phyloP scores from a whole-genome alignment of 169 alveolate genomes.

The Theileria equi region DNA sequence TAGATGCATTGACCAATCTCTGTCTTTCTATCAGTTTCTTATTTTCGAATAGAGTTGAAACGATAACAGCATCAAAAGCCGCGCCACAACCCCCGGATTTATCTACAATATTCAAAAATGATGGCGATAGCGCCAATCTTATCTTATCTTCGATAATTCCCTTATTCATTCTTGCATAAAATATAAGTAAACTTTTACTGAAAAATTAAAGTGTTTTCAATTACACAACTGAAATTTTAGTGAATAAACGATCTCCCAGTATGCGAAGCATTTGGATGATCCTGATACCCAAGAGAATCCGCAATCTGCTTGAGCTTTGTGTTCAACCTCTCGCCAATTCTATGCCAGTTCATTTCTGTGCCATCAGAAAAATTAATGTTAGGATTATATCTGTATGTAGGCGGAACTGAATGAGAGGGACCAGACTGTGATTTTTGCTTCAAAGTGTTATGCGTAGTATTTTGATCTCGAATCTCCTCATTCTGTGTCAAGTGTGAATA shows the following conservation, averaged over 20 bases:
- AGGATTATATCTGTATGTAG: too few species aligned
- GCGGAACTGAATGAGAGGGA: too few species aligned
- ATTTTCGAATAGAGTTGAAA: slow-evolving; percentile 70
- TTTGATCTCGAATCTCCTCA: too few species aligned
- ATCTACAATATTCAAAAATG: slow-evolving; percentile 74
- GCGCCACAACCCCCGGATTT: slow-evolving; percentile 83
- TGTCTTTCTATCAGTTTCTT: slow-evolving; percentile 78
- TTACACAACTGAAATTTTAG: background rate
- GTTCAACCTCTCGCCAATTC: slow-evolving; percentile 38
- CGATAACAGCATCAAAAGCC: slow-evolving; percentile 76
- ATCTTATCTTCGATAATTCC: slow-evolving; percentile 74
- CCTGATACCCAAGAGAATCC: slow-evolving; percentile 4
- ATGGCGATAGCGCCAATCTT: slow-evolving; percentile 72
- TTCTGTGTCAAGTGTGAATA: too few species aligned
- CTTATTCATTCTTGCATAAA: slow-evolving; percentile 9
- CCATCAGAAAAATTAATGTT: too few species aligned
- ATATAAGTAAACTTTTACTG: background rate
- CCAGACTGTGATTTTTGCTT: too few species aligned
- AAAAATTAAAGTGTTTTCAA: background rate
- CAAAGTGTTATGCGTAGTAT: too few species aligned
- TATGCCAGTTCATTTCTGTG: slow-evolving; percentile 9
- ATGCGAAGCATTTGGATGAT: background rate
- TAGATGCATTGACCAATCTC: slow-evolving; percentile 76
- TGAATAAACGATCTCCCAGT: background rate
- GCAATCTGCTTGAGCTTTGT: slow-evolving; percentile 22